A percentile compares a stretch with the other conserved stretches of the same genome.
phyloP scores from a whole-genome alignment of 2,329 filamentous ascomycete species.

The Sporothrix dimorphospora region DNA sequence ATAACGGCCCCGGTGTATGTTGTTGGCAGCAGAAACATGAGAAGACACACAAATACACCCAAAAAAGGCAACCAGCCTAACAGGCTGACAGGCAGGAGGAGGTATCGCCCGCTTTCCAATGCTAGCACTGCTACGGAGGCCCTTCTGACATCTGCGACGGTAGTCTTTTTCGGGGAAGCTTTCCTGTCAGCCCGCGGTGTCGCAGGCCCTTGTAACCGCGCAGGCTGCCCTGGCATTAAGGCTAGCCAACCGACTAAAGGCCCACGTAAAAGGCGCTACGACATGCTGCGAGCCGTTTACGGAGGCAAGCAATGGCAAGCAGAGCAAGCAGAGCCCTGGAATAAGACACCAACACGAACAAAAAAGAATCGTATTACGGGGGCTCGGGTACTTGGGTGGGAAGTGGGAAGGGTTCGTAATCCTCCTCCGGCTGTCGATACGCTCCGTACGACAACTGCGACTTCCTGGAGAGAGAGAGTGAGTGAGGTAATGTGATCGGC shows the following conservation, averaged over 20 bases:
- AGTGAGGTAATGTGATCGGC: neutral
- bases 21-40: neutral
- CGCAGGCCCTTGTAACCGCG: conserved; percentile 21
- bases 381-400: conserved; percentile 8
- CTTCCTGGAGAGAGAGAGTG: too few relatives aligned
- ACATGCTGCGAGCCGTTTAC: neutral
- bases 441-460: neutral
- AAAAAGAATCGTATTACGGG: neutral
- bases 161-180: conserved; percentile 15
- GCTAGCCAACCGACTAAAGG: neutral
- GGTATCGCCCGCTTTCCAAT: neutral
- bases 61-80: neutral
- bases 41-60: neutral
- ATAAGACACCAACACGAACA: neutral
- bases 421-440: conserved; percentile 2
- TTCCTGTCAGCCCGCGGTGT: conserved; percentile 16
- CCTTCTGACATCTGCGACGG: conserved; percentile 17
- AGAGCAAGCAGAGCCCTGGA: neutral
- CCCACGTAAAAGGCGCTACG: neutral
- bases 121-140: conserved; percentile 19
- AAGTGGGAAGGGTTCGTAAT: neutral
- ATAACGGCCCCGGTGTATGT: neutral
- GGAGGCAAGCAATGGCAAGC: neutral
- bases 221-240: neutral
- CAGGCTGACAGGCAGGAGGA: neutral